Conservation (phyloP, 2,329 filamentous ascomycete genomes). For the Alternaria triticina region DNA sequence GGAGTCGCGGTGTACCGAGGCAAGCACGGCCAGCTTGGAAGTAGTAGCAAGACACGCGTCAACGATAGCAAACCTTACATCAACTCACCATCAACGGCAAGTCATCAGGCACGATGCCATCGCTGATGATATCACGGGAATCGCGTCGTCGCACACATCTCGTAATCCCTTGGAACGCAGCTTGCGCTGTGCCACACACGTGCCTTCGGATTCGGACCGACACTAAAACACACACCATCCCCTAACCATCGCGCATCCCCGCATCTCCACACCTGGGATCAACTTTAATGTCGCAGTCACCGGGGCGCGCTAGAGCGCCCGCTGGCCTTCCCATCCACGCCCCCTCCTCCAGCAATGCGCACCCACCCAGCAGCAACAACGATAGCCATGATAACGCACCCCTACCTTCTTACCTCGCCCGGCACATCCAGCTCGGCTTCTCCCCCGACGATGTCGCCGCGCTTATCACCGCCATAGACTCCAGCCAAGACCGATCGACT, state of each 20-base stretch:
- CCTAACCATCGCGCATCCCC: constrained; percentile 2
- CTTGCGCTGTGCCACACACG: background rate
- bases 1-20: background rate
- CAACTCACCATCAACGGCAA: too few species aligned
- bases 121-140: too few species aligned
- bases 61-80: background rate
- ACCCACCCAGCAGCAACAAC: background rate
- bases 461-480: constrained; percentile 36
- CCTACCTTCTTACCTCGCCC: constrained; percentile 30
- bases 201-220: background rate
- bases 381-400: background rate
- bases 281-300: constrained; percentile 5
- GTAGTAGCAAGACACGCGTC: background rate
- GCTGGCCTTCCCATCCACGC: background rate
- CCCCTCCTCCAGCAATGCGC: background rate
- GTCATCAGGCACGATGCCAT: too few species aligned
- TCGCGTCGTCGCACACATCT: background rate
- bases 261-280: constrained; percentile 1
- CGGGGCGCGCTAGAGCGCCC: background rate
- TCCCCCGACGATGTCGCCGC: constrained; percentile 34
- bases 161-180: background rate
- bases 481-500: constrained; percentile 26
- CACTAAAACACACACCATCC: constrained; percentile 2
- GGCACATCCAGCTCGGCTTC: constrained; percentile 34
- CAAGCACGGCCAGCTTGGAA: background rate